Evolutionary conservation across 208 protist genomes (phyloP), one percentile per base, ranked within the genome.

Genomic region (Leishmania mexicana): DNA sequence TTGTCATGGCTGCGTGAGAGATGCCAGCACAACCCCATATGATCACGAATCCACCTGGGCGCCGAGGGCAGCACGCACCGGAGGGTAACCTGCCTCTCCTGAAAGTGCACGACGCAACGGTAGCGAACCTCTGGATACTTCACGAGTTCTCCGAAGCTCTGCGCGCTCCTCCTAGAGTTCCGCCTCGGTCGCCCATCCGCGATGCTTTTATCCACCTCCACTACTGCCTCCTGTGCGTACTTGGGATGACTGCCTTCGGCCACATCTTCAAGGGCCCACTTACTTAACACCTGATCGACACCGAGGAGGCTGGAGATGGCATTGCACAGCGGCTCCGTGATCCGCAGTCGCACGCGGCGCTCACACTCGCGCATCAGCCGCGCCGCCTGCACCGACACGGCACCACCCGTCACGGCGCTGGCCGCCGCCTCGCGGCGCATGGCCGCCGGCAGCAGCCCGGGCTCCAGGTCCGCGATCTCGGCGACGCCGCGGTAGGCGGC

Each of bases 351-450:
- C 19, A 83, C 11, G 19, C 79, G 73, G 40, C 31, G 42, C 28
- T 51, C 58, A n/a, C 79, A 83, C 73, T 83, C 79, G 19, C 54
- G 45, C 57, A 83, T 71, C 75, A 84, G 80, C 65, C 80, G 80
- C 75, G 67, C 65, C 54, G 76, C 75, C 81, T 81, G 75, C 62
- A 73, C 47, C 57, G 77, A 82, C 35, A 79, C 58, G 2, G 81
- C 76, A 31, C 70, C 81, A 28, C 76, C 58, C 11, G 45, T 28
- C 62, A 67, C 82, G 49, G 10, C 28, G 77, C 67, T 79, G 38
- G 24, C 58, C 11, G 42, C 76, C 28, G 79, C 79, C 77, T 80
- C 79, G 62, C 78, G 83, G 11, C 73, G 58, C 73, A 83, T 68
- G 65, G 75, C 60, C 21, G 57, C 2, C 62, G 62, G 78, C 70